Evolutionary conservation across 352 stramenopile species (phyloP).

Genomic region (Elongisporangium prolatum): DNA sequence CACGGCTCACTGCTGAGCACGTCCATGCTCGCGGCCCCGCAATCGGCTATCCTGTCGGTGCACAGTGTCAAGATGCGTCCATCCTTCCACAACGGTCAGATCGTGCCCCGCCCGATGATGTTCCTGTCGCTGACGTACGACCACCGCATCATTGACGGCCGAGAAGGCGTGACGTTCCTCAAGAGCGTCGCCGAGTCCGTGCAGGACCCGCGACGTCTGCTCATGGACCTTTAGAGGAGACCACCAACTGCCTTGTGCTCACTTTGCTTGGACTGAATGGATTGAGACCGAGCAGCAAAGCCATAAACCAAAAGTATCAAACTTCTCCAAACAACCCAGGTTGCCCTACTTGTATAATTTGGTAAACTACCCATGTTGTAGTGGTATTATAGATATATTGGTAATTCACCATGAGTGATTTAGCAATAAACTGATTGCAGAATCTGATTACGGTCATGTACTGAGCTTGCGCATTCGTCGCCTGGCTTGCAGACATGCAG

Average conservation of each 20-base stretch:
- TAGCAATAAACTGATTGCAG: too few species aligned
- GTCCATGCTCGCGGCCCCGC: slow-evolving; percentile 97
- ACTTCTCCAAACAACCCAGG: neutral
- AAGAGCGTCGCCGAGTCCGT: slow-evolving; percentile 98
- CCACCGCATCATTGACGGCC: slow-evolving; percentile 98
- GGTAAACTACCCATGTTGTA: neutral
- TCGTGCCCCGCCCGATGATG: slow-evolving; percentile 99
- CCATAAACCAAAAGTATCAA: neutral
- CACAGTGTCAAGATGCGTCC: slow-evolving; percentile 97
- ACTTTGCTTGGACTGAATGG: neutral
- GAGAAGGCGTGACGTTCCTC: slow-evolving; percentile 99
- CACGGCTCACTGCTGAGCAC: slow-evolving; percentile 97
- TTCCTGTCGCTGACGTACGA: slow-evolving; percentile 99
- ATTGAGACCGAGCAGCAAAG: neutral
- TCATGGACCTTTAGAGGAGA: slow-evolving; percentile 73
- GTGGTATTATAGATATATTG: too few species aligned
- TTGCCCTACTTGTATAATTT: neutral
- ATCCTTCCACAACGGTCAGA: slow-evolving; percentile 89
- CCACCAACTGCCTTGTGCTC: neutral
- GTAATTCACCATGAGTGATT: too few species aligned
- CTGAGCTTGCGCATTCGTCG: neutral
- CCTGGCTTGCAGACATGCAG: slow-evolving; percentile 5
- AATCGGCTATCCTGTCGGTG: slow-evolving; percentile 98
- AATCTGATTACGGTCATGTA: too few species aligned
- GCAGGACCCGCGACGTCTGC: slow-evolving; percentile 91